Evolutionary conservation across 106 monocot species (phyloP).

Genomic region (Ottelia alismoides): DNA sequence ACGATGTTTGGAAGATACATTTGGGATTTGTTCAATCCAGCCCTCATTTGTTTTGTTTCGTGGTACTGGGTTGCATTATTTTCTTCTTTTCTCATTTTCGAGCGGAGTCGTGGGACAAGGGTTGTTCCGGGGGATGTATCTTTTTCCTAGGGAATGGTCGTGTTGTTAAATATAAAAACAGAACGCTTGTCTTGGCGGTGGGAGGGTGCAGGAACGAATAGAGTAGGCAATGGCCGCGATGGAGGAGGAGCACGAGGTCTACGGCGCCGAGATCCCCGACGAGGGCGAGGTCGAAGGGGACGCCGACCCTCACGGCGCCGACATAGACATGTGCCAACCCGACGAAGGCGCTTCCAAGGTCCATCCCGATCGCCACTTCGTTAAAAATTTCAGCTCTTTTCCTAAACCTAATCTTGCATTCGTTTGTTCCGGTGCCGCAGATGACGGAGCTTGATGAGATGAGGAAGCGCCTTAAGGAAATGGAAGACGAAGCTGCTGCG

Average conservation of each 20-base stretch:
- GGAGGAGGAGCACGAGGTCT: constrained; percentile 79
- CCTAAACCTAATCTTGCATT: constrained; percentile 15
- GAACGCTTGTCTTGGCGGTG: too few relatives aligned
- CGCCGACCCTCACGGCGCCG: constrained; percentile 17
- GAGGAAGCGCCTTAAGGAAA: constrained; percentile 87
- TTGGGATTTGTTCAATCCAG: too few relatives aligned
- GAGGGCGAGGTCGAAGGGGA: constrained; percentile 63
- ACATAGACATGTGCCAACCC: constrained; percentile 24
- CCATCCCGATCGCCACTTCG: background rate
- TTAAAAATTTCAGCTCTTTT: background rate
- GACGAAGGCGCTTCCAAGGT: constrained; percentile 54
- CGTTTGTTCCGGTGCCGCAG: constrained; percentile 4
- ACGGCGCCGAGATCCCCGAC: constrained; percentile 73
- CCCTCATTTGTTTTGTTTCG: too few relatives aligned
- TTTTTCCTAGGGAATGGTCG: too few relatives aligned
- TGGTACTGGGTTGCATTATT: too few relatives aligned
- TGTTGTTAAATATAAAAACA: too few relatives aligned
- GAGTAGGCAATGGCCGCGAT: constrained; percentile 9
- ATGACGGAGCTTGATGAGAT: constrained; percentile 79
- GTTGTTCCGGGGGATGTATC: too few relatives aligned
- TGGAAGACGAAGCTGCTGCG: constrained; percentile 94
- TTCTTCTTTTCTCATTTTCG: too few relatives aligned
- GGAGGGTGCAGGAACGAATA: background rate
- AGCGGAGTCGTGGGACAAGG: too few relatives aligned
- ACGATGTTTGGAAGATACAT: too few relatives aligned